Percentiles rank a stretch among this genome's conserved stretches.
Evolutionary conservation across 495 filamentous ascomycete genomes (phyloP).

Genomic region (Friedmanniomyces simplex): DNA sequence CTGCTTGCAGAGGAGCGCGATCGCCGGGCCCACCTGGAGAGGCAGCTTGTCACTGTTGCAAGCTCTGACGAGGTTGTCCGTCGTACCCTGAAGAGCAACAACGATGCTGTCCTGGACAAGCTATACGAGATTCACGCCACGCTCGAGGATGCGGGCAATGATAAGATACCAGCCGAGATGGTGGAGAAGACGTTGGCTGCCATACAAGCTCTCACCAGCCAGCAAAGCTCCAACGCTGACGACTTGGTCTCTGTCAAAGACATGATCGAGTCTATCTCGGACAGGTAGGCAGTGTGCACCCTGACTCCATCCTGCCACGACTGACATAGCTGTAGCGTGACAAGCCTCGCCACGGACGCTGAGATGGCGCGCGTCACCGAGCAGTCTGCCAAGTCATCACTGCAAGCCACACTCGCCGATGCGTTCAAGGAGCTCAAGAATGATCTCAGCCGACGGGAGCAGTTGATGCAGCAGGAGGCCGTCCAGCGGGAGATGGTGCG

Average conservation of each 20-base stretch:
- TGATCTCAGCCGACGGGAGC: not conserved
- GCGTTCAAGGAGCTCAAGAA: constrained; percentile 1
- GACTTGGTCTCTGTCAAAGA: constrained; percentile 9
- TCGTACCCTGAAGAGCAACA: constrained; percentile 10
- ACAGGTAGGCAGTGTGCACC: constrained; percentile 2
- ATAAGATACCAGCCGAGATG: not conserved
- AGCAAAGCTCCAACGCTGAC: constrained; percentile 4
- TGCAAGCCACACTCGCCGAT: constrained; percentile 1
- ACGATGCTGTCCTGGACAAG: constrained; percentile 21
- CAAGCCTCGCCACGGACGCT: not conserved
- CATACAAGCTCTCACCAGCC: not conserved
- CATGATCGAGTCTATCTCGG: constrained; percentile 1
- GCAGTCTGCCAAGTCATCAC: not conserved
- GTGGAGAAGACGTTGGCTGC: constrained; percentile 1
- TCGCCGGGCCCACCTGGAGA: constrained; percentile 19
- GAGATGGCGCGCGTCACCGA: not conserved
- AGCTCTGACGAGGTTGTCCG: constrained; percentile 1
- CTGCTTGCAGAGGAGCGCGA: constrained; percentile 22
- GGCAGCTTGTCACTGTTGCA: constrained; percentile 14
- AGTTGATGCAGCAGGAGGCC: constrained; percentile 7
- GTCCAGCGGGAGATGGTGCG: constrained; percentile 4
- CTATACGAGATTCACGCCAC: constrained; percentile 15
- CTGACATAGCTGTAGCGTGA: not conserved
- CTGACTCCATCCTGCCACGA: not conserved
- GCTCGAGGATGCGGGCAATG: not conserved